These are phyloP conservation scores for Mycena alexandri DNA, from an alignment of 768 basidiomycete species.

Conservation along the genomic window DNA sequence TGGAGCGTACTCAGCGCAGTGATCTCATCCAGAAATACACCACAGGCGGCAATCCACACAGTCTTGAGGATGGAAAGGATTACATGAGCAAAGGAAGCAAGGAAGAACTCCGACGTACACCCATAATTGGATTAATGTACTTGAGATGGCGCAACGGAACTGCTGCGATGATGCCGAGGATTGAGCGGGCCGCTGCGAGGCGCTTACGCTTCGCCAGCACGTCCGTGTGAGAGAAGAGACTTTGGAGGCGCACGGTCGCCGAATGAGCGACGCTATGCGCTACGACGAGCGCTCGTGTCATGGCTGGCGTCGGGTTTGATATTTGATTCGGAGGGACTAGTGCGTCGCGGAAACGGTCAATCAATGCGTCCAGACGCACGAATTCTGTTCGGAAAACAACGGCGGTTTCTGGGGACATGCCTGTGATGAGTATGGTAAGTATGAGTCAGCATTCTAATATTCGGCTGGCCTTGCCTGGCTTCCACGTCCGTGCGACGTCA, in stretches of 20 bases:
- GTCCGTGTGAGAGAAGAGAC: constrained; percentile 43
- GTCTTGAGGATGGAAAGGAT: constrained; percentile 2
- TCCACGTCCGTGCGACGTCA: constrained; percentile 15
- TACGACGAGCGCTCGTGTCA: constrained; percentile 40
- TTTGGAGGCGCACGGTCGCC: constrained; percentile 53
- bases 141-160: constrained; percentile 33
- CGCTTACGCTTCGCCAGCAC: constrained; percentile 39
- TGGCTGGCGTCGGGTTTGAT: constrained; percentile 7
- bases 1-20: background rate
- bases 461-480: background rate
- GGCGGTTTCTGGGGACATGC: constrained; percentile 5
- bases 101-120: constrained; percentile 39
- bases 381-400: constrained; percentile 32
- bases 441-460: too few relatives aligned
- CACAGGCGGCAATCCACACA: constrained; percentile 25
- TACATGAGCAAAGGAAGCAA: too few relatives aligned
- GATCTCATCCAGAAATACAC: constrained; percentile 31
- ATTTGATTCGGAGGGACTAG: constrained; percentile 31
- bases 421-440: constrained; percentile 8
- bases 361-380: constrained; percentile 38
- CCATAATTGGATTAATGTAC: constrained; percentile 47
- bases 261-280: constrained; percentile 52
- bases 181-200: constrained; percentile 37
- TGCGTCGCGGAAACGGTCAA: constrained; percentile 40
- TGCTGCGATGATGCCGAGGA: constrained; percentile 39